A percentile compares a stretch with the other conserved stretches of the same genome.
These are phyloP conservation scores for Excoecaria cochinchinensis DNA, from an alignment of 345 rosid species.

Conservation along the genomic window DNA sequence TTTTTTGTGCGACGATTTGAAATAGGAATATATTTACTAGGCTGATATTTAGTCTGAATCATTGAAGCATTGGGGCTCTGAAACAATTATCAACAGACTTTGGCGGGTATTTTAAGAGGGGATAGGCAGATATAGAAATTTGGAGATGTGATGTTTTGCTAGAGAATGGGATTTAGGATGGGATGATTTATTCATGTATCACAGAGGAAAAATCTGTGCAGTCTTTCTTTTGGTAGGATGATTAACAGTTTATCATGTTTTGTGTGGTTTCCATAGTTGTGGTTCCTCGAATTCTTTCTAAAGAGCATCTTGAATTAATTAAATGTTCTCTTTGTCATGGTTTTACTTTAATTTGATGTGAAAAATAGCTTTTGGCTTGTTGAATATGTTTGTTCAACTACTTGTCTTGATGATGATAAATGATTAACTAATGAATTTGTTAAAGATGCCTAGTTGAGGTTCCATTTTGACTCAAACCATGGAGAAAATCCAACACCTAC, in stretches of 20 bases:
- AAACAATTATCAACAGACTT: not conserved
- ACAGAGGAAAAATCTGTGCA: not conserved
- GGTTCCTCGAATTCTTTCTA: no score
- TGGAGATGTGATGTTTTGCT: not conserved
- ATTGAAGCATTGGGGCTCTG: not conserved
- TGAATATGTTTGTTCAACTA: no score
- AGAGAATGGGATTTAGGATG: not conserved
- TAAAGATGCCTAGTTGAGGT: no score
- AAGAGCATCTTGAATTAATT: no score
- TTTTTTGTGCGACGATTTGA: constrained; percentile 4
- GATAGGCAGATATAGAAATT: not conserved
- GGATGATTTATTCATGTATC: not conserved
- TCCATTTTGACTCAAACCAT: no score
- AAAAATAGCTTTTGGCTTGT: not conserved
- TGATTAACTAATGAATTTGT: not conserved
- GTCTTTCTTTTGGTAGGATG: not conserved
- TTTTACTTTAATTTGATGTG: not conserved
- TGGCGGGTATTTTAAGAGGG: not conserved
- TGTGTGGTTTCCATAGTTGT: not conserved
- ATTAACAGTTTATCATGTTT: not conserved
- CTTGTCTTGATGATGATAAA: not conserved
- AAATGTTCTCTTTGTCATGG: not conserved
- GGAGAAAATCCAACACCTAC: no score
- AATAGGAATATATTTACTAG: constrained; percentile 9
- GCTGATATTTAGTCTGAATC: not conserved